A percentile compares a stretch with the other conserved stretches of the same genome.
phyloP scores from a whole-genome alignment of 1,139 yeast genomes.

The Candida pseudoviswanathii region DNA sequence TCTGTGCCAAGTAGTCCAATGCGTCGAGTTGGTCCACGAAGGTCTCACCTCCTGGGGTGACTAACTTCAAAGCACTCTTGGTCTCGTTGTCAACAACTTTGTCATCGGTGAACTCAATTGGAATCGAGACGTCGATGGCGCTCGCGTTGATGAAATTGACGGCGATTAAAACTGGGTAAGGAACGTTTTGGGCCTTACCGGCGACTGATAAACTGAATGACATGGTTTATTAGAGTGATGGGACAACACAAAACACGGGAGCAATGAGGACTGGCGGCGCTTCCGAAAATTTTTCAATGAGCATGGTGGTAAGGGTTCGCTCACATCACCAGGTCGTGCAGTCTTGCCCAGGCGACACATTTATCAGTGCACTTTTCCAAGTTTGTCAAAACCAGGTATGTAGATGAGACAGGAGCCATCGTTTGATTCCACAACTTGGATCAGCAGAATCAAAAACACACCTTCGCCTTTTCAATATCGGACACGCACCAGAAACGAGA shows the following conservation, averaged over 20 bases:
- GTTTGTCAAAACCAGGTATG: too few species aligned
- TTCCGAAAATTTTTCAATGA: constrained; percentile 3
- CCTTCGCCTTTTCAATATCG: too few species aligned
- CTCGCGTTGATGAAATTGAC: constrained; percentile 68
- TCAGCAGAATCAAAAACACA: too few species aligned
- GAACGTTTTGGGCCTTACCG: constrained; percentile 81
- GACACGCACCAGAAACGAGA: too few species aligned
- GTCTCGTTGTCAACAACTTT: constrained; percentile 44
- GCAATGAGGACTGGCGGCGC: not conserved
- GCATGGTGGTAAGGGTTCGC: not conserved
- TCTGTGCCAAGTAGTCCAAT: constrained; percentile 46
- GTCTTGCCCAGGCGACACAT: not conserved
- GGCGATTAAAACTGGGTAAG: constrained; percentile 80
- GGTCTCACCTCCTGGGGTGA: constrained; percentile 48
- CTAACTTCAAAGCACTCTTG: constrained; percentile 43
- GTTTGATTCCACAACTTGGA: not conserved
- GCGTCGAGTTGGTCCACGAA: constrained; percentile 47
- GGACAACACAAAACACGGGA: not conserved
- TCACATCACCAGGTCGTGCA: not conserved
- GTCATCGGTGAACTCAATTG: constrained; percentile 68
- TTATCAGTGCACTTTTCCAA: not conserved
- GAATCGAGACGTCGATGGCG: constrained; percentile 49
- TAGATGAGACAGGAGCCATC: too few species aligned
- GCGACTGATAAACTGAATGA: constrained; percentile 61
- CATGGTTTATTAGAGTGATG: constrained; percentile 18